Base-by-base conservation (phyloP, 495 filamentous ascomycete species). In the Aspergillus steynii region DNA sequence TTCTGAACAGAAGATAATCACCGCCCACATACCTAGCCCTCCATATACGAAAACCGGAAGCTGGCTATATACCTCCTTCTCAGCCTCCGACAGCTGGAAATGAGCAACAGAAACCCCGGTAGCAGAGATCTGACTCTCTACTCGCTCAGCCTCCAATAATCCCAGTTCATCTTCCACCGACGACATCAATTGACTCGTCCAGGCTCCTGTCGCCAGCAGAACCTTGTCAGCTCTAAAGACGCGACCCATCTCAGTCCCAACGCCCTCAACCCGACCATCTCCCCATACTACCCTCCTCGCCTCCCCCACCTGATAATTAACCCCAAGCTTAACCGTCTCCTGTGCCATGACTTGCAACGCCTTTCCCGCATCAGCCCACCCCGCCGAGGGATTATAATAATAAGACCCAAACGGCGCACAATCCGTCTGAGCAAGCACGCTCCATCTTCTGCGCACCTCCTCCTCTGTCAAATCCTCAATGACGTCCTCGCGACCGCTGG, bases 191-290 rank as follows among this genome's bases (percentile, higher is more conserved):
- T 65, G 46, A 59, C 69, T 71, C 2, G 86, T 89, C 68, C 74
- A 81, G 8, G 86, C 83, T 0, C 85, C 85, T 0, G 85, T 88
- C 29, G 71, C 80, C 27, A 89, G 67, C 2, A 88, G 63, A 20
- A 82, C 71, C 32, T 77, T 73, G 2, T 79, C 70, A 0, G 83
- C 85, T 0, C 20, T 60, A 4, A 80, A 62, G 0, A 61, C 48
- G 12, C 67, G 59, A 1, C 83, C 85, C 51, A 26, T 29, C 50
- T 48, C 62, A 7, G 66, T 72, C 32, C 71, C 53, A 10, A 78
- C 69, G 4, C 67, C 66, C 3, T 61, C 59, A 9, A 69, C 60
- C 1, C 61, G 61, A 7, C 50, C 34, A 3, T 60, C 67, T 8
- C 60, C 67, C 1, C 60, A 28, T 1, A 75, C 4, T 5, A 79